Evolutionary conservation across 2,329 filamentous ascomycete species (phyloP).

Genomic region (Claviceps sp.): DNA sequence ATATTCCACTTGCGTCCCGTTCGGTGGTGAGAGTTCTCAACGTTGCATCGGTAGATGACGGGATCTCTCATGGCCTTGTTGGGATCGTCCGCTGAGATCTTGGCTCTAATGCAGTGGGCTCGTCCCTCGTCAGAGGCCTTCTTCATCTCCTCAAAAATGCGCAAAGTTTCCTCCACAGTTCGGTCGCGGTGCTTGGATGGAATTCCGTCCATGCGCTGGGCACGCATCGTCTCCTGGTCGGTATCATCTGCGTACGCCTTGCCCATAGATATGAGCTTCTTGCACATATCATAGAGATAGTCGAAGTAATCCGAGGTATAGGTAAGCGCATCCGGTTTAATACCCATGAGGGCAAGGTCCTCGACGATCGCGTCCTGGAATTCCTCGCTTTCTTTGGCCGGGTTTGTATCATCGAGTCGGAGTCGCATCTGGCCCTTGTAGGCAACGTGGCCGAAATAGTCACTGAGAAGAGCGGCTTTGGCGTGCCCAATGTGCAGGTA

Average conservation of each 20-base stretch:
- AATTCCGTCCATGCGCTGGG: conserved; percentile 72
- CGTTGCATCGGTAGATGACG: conserved; percentile 90
- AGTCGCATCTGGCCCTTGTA: conserved; percentile 85
- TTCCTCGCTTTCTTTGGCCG: conserved; percentile 92
- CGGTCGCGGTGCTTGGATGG: conserved; percentile 70
- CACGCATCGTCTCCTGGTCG: conserved; percentile 73
- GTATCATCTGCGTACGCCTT: conserved; percentile 94
- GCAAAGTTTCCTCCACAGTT: conserved; percentile 68
- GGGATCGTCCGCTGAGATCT: conserved; percentile 79
- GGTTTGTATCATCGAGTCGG: conserved; percentile 95
- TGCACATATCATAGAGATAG: conserved; percentile 72
- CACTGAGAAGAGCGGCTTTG: conserved; percentile 84
- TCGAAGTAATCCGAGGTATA: conserved; percentile 97
- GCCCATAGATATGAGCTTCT: conserved; percentile 74
- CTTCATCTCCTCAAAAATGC: conserved; percentile 90
- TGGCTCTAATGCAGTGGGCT: conserved; percentile 85
- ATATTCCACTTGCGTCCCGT: conserved; percentile 72
- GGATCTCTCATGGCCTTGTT: conserved; percentile 96
- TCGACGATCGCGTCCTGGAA: conserved; percentile 89
- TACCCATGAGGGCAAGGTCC: conserved; percentile 81
- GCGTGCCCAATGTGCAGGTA: conserved; percentile 94
- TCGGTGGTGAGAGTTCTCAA: conserved; percentile 54
- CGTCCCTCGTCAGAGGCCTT: conserved; percentile 64
- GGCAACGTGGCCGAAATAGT: conserved; percentile 91
- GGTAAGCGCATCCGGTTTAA: conserved; percentile 73